Evolutionary conservation across 805 yeast species (phyloP).

Genomic region (Gaillardinia entomophila): DNA sequence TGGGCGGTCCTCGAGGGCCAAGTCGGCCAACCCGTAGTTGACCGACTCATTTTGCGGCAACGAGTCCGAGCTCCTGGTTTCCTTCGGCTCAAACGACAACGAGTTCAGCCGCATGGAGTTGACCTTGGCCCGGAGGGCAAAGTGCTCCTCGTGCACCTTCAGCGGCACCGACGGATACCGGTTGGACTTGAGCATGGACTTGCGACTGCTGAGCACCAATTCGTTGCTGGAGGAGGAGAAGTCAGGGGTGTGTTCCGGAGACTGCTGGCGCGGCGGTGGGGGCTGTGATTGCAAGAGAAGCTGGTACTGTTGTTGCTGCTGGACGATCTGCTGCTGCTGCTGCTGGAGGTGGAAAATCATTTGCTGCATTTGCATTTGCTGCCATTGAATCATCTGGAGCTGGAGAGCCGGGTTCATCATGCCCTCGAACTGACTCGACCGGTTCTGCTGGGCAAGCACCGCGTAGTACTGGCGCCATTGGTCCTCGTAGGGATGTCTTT

Average conservation of each 20-base stretch:
- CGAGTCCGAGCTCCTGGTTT: not conserved
- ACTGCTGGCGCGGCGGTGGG: not conserved
- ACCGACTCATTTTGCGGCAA: constrained; percentile 3
- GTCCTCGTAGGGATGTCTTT: constrained; percentile 25
- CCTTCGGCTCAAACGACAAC: not conserved
- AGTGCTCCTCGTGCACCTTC: constrained; percentile 3
- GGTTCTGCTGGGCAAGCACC: constrained; percentile 12
- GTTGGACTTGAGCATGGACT: constrained; percentile 25
- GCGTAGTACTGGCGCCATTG: constrained; percentile 36
- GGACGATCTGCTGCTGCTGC: constrained; percentile 3
- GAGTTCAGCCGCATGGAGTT: not conserved
- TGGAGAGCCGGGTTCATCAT: constrained; percentile 4
- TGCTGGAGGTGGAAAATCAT: constrained; percentile 3
- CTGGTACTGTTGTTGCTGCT: constrained; percentile 5
- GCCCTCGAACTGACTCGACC: constrained; percentile 1
- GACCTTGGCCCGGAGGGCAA: constrained; percentile 1
- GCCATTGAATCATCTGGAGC: constrained; percentile 11
- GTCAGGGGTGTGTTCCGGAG: not conserved
- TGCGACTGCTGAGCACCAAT: constrained; percentile 20
- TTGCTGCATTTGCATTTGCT: constrained; percentile 6
- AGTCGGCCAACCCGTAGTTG: constrained; percentile 9
- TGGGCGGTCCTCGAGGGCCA: constrained; percentile 7
- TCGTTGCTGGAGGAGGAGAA: constrained; percentile 2
- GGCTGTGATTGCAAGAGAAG: not conserved
- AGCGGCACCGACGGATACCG: constrained; percentile 34